Conservation (phyloP, 225 moss, liverwort and hornwort species). For the Marchantia polymorpha region DNA sequence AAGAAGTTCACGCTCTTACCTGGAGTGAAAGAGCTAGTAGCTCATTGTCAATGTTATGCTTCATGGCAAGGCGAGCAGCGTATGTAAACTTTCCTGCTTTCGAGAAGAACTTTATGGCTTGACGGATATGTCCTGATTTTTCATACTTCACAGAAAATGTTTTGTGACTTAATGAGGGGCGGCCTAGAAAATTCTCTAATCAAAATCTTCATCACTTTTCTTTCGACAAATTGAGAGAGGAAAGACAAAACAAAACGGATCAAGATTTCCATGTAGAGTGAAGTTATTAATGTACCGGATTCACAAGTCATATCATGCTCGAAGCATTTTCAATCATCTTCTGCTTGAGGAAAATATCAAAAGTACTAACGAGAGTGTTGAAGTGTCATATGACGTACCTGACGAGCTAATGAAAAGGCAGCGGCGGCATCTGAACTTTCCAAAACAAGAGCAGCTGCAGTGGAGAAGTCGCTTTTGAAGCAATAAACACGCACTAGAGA, state of each 20-base stretch:
- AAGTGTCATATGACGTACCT: constrained; percentile 38
- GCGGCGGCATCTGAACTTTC: constrained; percentile 64
- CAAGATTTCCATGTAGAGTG: not conserved
- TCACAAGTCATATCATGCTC: not conserved
- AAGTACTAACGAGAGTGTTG: not conserved
- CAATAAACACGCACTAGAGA: constrained; percentile 86
- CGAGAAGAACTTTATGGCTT: constrained; percentile 79
- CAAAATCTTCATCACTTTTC: not conserved
- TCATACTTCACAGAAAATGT: constrained; percentile 60
- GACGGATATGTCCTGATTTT: constrained; percentile 65
- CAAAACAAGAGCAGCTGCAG: constrained; percentile 57
- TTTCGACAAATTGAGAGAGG: not conserved
- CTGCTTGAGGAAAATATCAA: not conserved
- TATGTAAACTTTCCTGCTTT: constrained; percentile 73
- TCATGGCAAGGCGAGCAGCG: constrained; percentile 83
- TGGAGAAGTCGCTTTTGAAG: constrained; percentile 67
- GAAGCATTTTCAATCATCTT: not conserved
- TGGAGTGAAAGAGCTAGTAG: constrained; percentile 86
- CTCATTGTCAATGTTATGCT: constrained; percentile 75
- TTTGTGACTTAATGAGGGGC: constrained; percentile 9
- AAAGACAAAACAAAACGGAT: not conserved
- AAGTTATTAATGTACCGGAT: not conserved
- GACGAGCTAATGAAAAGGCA: constrained; percentile 86
- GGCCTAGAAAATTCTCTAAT: not conserved
- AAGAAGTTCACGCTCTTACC: constrained; percentile 33